Evolutionary conservation across 2,329 filamentous ascomycete species (phyloP).

Genomic region (Pseudocercospora pini-densiflorae): DNA sequence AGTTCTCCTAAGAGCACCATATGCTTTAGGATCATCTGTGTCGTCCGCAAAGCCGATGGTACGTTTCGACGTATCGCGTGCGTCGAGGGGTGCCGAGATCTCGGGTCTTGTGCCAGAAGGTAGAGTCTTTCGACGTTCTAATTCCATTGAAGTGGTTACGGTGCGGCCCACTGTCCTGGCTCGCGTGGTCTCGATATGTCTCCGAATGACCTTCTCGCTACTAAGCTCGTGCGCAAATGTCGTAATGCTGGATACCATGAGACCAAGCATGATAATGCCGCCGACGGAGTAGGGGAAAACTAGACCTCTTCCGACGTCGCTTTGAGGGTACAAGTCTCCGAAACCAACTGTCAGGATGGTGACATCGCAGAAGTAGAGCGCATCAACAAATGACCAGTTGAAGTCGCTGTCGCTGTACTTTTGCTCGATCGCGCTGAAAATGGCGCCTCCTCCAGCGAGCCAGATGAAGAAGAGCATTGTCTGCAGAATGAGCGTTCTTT

Average conservation of each 20-base stretch:
- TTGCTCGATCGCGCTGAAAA: constrained; percentile 72
- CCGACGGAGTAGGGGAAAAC: constrained; percentile 83
- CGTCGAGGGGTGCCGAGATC: constrained; percentile 24
- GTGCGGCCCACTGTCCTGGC: constrained; percentile 59
- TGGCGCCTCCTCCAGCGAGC: constrained; percentile 73
- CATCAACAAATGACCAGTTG: constrained; percentile 74
- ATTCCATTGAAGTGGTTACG: constrained; percentile 57
- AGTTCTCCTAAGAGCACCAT: neutral
- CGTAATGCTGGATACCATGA: constrained; percentile 80
- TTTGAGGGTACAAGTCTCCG: constrained; percentile 63
- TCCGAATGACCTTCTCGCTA: constrained; percentile 64
- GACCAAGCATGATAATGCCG: constrained; percentile 81
- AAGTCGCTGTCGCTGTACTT: constrained; percentile 37
- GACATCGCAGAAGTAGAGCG: constrained; percentile 70
- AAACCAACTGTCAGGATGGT: constrained; percentile 66
- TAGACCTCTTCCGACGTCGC: constrained; percentile 66
- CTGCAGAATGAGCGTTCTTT: constrained; percentile 87
- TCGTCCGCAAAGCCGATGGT: constrained; percentile 24
- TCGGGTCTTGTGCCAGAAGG: constrained; percentile 5
- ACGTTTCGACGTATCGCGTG: constrained; percentile 16
- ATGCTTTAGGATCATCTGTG: neutral
- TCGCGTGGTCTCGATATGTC: constrained; percentile 61
- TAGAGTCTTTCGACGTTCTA: constrained; percentile 36
- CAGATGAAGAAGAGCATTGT: constrained; percentile 86
- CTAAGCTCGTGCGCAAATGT: constrained; percentile 66